phyloP scores from a whole-genome alignment of 148 eudicot genomes.

The Polygonum aviculare region DNA sequence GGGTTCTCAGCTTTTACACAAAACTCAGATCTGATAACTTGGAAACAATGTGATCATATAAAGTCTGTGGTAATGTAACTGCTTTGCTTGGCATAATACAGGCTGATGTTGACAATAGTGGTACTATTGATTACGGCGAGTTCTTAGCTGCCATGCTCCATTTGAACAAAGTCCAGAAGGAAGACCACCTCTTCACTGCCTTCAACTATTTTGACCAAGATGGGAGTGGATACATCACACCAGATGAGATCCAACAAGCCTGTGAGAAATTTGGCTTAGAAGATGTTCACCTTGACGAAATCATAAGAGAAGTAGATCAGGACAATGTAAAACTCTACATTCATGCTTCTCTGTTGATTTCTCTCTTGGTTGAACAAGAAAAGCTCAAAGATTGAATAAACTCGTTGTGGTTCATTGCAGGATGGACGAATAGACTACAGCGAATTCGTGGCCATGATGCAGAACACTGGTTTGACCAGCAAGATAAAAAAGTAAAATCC shows the following conservation, averaged over 20 bases:
- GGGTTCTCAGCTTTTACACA: background rate
- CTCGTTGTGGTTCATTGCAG: conserved; percentile 18
- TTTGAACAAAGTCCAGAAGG: conserved; percentile 43
- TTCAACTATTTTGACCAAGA: conserved; percentile 55
- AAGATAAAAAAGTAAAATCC: background rate
- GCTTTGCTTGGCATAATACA: conserved; percentile 6
- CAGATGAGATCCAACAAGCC: conserved; percentile 56
- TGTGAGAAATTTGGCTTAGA: conserved; percentile 45
- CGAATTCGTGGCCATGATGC: conserved; percentile 38
- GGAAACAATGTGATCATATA: background rate
- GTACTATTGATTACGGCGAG: conserved; percentile 58
- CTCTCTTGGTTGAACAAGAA: background rate
- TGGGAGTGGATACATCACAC: conserved; percentile 52
- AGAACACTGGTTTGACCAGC: conserved; percentile 7
- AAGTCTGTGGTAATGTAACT: background rate
- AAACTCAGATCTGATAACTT: background rate
- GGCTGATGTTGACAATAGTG: conserved; percentile 65
- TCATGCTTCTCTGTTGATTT: background rate
- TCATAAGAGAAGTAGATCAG: conserved; percentile 50
- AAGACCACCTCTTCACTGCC: conserved; percentile 57
- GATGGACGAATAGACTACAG: conserved; percentile 61
- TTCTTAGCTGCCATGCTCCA: conserved; percentile 55
- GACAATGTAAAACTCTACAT: conserved; percentile 32
- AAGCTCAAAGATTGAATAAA: background rate
- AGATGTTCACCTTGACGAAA: conserved; percentile 44